Percentiles rank a stretch among this genome's conserved stretches.
phyloP scores from a whole-genome alignment of 73 alveolate genomes.

The Symbiodinium natans region DNA sequence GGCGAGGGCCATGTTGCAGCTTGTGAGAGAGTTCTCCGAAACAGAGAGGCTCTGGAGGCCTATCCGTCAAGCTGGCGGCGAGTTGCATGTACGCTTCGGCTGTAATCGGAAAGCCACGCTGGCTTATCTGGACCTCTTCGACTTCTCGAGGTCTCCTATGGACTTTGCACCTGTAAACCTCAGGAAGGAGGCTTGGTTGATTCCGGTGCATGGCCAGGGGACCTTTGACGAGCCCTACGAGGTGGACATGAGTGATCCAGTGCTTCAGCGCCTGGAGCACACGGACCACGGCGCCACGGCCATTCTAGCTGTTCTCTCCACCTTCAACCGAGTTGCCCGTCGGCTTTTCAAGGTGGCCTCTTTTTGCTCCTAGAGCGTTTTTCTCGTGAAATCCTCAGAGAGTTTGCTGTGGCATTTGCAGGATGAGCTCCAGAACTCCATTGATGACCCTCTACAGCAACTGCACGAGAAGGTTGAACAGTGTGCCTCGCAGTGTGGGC shows the following conservation, averaged over 20 bases:
- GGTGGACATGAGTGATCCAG: conserved; percentile 77
- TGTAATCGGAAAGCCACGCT: conserved; percentile 63
- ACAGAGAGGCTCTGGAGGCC: conserved; percentile 63
- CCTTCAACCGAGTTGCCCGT: conserved; percentile 85
- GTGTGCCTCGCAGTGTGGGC: conserved; percentile 80
- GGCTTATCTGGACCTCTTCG: conserved; percentile 64
- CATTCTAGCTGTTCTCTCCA: conserved; percentile 55
- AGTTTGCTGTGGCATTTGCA: not conserved
- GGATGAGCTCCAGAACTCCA: not conserved
- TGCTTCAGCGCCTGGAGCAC: conserved; percentile 71
- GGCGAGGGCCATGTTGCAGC: not conserved
- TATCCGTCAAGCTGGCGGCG: conserved; percentile 62
- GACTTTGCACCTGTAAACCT: conserved; percentile 77
- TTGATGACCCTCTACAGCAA: conserved; percentile 25
- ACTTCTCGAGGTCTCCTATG: conserved; percentile 41
- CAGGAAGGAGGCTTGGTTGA: conserved; percentile 69
- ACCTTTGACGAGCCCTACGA: conserved; percentile 48
- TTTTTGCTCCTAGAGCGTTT: not conserved
- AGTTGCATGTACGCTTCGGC: conserved; percentile 51
- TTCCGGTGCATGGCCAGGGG: conserved; percentile 87
- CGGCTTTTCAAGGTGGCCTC: conserved; percentile 8
- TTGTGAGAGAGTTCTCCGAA: not conserved
- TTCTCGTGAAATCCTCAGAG: not conserved
- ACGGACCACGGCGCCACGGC: conserved; percentile 69
- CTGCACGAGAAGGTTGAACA: conserved; percentile 80